Evolutionary conservation across 2,329 filamentous ascomycete species (phyloP).

Genomic region (Penicillium sumatraense): DNA sequence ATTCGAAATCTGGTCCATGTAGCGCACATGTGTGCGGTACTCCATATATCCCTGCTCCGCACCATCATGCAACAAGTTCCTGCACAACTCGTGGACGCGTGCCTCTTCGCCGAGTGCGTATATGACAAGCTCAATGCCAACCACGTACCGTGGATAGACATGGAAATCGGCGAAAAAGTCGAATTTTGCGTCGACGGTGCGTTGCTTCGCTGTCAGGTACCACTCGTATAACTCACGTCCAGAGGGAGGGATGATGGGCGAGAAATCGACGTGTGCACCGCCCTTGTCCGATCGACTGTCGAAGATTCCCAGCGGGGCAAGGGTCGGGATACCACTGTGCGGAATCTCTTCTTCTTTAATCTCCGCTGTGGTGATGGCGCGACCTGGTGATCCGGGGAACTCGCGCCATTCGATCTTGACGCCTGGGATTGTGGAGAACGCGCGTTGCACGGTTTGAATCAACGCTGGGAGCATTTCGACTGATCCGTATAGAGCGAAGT

Average conservation of each 20-base stretch:
- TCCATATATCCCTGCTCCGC: background rate
- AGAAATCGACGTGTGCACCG: background rate
- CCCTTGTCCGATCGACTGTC: background rate
- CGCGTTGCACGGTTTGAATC: conserved; percentile 6
- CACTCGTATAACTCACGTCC: background rate
- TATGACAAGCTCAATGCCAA: background rate
- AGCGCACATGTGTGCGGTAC: background rate
- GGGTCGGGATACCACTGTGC: background rate
- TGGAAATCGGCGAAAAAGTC: background rate
- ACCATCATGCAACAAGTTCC: background rate
- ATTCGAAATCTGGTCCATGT: background rate
- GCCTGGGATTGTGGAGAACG: conserved; percentile 40
- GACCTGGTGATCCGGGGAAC: conserved; percentile 8
- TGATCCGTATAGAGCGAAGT: background rate
- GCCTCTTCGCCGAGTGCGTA: background rate
- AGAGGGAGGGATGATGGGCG: background rate
- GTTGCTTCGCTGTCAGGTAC: background rate
- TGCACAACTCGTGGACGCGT: background rate
- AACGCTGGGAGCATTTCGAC: background rate
- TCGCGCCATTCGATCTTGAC: conserved; percentile 29
- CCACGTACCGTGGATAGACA: background rate
- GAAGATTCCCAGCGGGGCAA: background rate
- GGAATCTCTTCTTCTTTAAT: conserved; percentile 10
- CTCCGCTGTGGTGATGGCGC: conserved; percentile 1
- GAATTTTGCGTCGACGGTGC: background rate